Percentiles rank a stretch among this genome's conserved stretches.
Conservation (phyloP, 2,329 filamentous ascomycete species). For the Pseudogymnoascus sp. region DNA sequence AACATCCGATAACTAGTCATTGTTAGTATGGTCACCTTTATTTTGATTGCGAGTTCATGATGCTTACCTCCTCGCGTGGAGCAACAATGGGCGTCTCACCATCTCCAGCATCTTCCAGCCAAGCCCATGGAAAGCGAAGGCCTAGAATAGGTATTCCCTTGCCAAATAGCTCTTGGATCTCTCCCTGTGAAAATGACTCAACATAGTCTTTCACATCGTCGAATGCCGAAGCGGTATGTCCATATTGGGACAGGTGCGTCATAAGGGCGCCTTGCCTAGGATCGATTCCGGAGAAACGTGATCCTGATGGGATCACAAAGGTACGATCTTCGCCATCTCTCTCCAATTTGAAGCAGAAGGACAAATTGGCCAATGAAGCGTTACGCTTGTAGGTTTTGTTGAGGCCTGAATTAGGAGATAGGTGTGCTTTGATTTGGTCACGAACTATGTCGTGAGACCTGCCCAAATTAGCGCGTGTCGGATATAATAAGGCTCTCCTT, state of each 20-base stretch:
- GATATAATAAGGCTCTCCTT: slow-evolving; percentile 13
- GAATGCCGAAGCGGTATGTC: slow-evolving; percentile 25
- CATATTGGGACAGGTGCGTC: slow-evolving; percentile 26
- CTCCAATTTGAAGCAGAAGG: background rate
- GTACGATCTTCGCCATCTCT: background rate
- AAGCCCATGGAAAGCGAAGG: background rate
- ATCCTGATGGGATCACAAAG: background rate
- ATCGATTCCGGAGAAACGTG: background rate
- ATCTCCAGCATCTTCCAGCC: background rate
- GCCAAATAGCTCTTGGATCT: background rate
- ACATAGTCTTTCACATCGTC: slow-evolving; percentile 26
- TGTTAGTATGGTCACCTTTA: background rate
- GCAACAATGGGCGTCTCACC: background rate
- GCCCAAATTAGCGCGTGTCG: background rate
- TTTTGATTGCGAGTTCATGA: background rate
- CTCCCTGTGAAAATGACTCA: slow-evolving; percentile 13
- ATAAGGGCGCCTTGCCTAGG: slow-evolving; percentile 17
- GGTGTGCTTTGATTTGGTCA: slow-evolving; percentile 25
- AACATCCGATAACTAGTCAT: slow-evolving; percentile 1
- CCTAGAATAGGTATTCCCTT: background rate
- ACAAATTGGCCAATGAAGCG: slow-evolving; percentile 24
- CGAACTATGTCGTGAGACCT: slow-evolving; percentile 17
- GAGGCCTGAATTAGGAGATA: slow-evolving; percentile 24
- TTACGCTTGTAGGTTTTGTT: slow-evolving; percentile 30
- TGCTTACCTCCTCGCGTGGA: background rate